These are phyloP conservation scores for Suhomyces sp. DNA, from an alignment of 805 yeast genomes.

Conservation along the genomic window DNA sequence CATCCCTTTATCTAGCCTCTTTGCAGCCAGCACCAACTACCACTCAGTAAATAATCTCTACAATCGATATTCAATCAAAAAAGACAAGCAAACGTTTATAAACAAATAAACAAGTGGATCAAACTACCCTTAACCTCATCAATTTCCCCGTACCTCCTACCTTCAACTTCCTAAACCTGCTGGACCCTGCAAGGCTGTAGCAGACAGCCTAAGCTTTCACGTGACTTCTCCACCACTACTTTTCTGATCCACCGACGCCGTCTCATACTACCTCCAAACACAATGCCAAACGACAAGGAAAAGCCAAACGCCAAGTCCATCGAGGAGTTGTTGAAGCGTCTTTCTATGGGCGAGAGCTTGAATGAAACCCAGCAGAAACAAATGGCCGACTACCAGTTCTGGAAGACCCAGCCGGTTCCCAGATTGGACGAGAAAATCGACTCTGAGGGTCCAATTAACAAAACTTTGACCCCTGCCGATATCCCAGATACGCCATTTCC, in stretches of 20 bases:
- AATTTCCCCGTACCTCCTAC: too few relatives aligned
- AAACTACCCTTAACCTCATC: too few relatives aligned
- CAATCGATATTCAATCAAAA: too few relatives aligned
- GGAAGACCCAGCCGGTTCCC: slow-evolving; percentile 97
- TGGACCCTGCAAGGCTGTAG: not conserved
- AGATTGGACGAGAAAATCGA: slow-evolving; percentile 63
- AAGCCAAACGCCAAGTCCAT: slow-evolving; percentile 33
- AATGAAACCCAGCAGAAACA: slow-evolving; percentile 50
- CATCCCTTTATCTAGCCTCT: not conserved
- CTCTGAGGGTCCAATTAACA: slow-evolving; percentile 81
- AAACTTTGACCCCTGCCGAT: slow-evolving; percentile 62
- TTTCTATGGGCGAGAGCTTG: slow-evolving; percentile 53
- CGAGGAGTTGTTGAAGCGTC: slow-evolving; percentile 57
- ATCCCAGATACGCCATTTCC: slow-evolving; percentile 70
- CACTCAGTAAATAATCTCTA: too few relatives aligned
- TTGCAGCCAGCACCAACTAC: not conserved
- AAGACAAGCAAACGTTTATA: too few relatives aligned
- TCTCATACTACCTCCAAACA: not conserved
- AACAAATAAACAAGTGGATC: too few relatives aligned
- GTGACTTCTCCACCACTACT: not conserved
- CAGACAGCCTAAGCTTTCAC: not conserved
- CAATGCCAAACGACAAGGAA: slow-evolving; percentile 8
- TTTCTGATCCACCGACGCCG: not conserved
- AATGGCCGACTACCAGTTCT: slow-evolving; percentile 89
- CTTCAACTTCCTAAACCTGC: too few relatives aligned